Percentiles rank a stretch among this genome's conserved stretches.
Evolutionary conservation across 2,329 filamentous ascomycete genomes (phyloP).

Genomic region (Helotiales sp.): DNA sequence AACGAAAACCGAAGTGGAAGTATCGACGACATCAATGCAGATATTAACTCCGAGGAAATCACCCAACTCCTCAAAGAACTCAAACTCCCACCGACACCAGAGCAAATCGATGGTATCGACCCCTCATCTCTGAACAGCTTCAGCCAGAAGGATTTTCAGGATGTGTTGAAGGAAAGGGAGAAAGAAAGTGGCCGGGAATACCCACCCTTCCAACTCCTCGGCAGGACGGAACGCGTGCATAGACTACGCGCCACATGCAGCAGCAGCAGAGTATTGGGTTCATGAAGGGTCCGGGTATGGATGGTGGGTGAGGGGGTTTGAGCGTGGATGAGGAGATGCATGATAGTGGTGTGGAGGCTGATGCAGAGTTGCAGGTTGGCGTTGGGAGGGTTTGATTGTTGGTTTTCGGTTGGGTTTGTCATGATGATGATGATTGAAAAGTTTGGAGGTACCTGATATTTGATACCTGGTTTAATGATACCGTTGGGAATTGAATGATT

Average conservation of each 20-base stretch:
- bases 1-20: not conserved
- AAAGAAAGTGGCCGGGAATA: not conserved
- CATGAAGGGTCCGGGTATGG: constrained; percentile 4
- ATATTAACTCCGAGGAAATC: constrained; percentile 24
- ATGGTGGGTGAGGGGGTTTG: constrained; percentile 7
- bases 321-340: constrained; percentile 2
- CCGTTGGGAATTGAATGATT: not conserved
- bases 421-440: not conserved
- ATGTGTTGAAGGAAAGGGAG: not conserved
- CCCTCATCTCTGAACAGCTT: constrained; percentile 1
- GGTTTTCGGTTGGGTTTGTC: not conserved
- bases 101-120: constrained; percentile 28
- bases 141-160: not conserved
- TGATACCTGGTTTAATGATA: not conserved
- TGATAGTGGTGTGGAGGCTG: not conserved
- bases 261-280: constrained; percentile 7
- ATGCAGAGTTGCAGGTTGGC: not conserved
- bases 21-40: not conserved
- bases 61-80: constrained; percentile 24
- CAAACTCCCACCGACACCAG: constrained; percentile 28
- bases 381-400: not conserved
- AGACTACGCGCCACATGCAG: not conserved
- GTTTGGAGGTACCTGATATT: not conserved
- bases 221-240: not conserved
- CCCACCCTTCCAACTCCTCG: not conserved